Base-by-base conservation (phyloP, 345 rosid species). In the Heritiera fomes region DNA sequence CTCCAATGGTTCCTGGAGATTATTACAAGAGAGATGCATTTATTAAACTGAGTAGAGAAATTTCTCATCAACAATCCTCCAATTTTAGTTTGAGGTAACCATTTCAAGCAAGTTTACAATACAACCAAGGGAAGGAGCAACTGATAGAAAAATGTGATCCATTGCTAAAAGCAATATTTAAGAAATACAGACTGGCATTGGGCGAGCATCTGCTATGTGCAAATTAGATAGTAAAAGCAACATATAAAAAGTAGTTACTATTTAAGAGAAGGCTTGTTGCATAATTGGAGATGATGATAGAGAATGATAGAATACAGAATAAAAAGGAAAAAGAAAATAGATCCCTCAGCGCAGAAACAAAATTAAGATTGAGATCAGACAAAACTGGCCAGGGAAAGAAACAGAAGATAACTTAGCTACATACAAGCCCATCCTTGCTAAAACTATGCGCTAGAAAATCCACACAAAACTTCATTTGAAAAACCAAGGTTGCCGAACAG, bases 1-100 rank as follows among this genome's bases (percentile, higher is more conserved):
- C 79, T 77, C 80, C 50, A 80, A 82, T 79, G 82, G 83, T 79
- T 86, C 92, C 98, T 96, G 92, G 18, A 86, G 75, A 85, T 70
- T 52, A 81, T 64, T 30, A 63, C 7, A 47, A 28, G 63, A 72
- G 61, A 58, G 45, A 60, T 56, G 34, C 49, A 8, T 43, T 10
- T 8, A 28, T 45, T 12, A 58, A 43, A 38, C 47, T 43, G 17
- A 58, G 45, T 1, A 75, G 15, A 32, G 45, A 49, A 78, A 58
- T 45, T 68, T 60, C 58, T 11, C 41, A n/a, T 7, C 4, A 17
- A 30, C 63, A 50, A 47, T 28, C 23, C 55, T 23, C 28, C 28
- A 23, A 23, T 23, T 23, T 23, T 23, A 23, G 28, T 23, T 23
- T 23, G 61, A 53, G 45, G 15, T 53, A 23, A 53, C 14, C 77